Evolutionary conservation across 768 basidiomycete genomes (phyloP).

Genomic region (Boletales sp.): DNA sequence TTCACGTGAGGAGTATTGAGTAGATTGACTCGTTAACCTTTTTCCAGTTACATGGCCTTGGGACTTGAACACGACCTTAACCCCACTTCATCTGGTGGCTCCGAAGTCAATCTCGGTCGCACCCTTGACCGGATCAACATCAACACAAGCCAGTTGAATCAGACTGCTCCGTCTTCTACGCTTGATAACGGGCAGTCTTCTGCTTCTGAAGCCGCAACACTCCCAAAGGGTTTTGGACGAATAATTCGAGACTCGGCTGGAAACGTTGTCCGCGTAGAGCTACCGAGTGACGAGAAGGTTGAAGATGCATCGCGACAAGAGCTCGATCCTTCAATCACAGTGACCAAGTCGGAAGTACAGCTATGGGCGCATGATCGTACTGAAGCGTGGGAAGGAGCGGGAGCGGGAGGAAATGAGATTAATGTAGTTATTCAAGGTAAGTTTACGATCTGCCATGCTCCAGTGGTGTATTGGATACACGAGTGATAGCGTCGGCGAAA

Average conservation of each 20-base stretch:
- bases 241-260: constrained; percentile 81
- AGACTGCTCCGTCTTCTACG: not conserved
- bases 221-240: constrained; percentile 69
- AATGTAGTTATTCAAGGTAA: constrained; percentile 31
- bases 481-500: not conserved
- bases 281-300: constrained; percentile 49
- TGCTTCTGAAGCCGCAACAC: constrained; percentile 7
- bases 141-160: not conserved
- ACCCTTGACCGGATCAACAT: not conserved
- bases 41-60: constrained; percentile 66
- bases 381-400: not conserved
- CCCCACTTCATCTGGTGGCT: constrained; percentile 65
- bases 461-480: not conserved
- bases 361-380: constrained; percentile 14
- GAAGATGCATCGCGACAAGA: constrained; percentile 22
- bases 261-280: constrained; percentile 65
- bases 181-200: not conserved
- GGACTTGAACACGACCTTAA: constrained; percentile 70
- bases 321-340: constrained; percentile 32
- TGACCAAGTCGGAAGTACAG: constrained; percentile 13
- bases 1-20: too few relatives aligned
- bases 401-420: not conserved
- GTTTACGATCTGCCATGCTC: constrained; percentile 11
- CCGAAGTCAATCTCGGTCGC: constrained; percentile 39
- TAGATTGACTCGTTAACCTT: not conserved